Percentiles rank a stretch among this genome's conserved stretches.
Conservation (phyloP, 2,329 filamentous ascomycete species). For the Colletotrichum orbiculare region DNA sequence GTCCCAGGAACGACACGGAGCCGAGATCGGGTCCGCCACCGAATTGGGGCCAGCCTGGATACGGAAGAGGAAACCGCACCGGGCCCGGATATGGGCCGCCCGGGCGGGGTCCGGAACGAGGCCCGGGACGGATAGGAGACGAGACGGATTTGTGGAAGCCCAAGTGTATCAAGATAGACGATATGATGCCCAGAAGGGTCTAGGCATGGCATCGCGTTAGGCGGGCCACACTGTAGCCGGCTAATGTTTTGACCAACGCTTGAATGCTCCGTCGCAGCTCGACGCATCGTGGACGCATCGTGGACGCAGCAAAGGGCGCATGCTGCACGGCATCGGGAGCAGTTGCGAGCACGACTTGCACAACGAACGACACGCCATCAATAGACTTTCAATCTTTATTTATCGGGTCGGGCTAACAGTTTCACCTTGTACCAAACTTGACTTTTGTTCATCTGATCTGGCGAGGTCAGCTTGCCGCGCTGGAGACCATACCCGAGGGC, state of each 20-base stretch:
- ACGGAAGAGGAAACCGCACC: constrained; percentile 13
- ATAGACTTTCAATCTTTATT: not conserved
- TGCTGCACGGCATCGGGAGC: too few relatives aligned
- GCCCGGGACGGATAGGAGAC: constrained; percentile 35
- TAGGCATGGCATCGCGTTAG: not conserved
- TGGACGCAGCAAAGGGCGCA: too few relatives aligned
- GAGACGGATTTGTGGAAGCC: constrained; percentile 43
- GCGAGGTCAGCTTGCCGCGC: constrained; percentile 12
- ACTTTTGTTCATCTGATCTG: constrained; percentile 25
- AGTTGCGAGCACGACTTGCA: too few relatives aligned
- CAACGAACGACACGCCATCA: too few relatives aligned
- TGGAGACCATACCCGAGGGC: not conserved
- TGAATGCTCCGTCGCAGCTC: too few relatives aligned
- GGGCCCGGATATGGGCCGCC: constrained; percentile 15
- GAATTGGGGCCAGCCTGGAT: constrained; percentile 3
- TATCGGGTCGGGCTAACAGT: not conserved
- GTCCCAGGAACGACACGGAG: constrained; percentile 23
- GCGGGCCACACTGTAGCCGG: not conserved
- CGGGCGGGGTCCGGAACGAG: constrained; percentile 24
- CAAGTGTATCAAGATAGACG: constrained; percentile 40
- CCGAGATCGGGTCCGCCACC: constrained; percentile 25
- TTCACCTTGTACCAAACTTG: constrained; percentile 1
- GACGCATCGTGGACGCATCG: too few relatives aligned
- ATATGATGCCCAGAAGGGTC: constrained; percentile 29
- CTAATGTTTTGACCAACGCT: too few relatives aligned